Conservation (phyloP, 2,329 filamentous ascomycete species). For the Beauveria asiatica region DNA sequence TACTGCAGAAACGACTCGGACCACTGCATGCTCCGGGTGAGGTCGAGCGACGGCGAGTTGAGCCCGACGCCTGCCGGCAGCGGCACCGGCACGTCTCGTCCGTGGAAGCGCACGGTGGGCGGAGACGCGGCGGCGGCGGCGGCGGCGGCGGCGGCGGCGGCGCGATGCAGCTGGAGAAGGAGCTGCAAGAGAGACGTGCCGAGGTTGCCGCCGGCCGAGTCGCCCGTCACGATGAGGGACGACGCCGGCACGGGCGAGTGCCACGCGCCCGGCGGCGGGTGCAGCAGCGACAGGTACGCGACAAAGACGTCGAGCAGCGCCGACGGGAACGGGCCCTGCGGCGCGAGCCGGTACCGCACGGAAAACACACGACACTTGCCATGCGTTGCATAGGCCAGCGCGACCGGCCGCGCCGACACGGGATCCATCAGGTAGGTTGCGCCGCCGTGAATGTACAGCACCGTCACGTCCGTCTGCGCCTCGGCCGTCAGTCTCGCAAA, state of each 20-base stretch:
- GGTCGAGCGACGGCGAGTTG: constrained; percentile 57
- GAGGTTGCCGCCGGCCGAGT: constrained; percentile 59
- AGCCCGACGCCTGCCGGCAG: constrained; percentile 53
- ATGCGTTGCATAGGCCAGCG: not conserved
- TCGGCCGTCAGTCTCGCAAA: not conserved
- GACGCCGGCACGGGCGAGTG: constrained; percentile 50
- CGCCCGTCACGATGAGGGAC: constrained; percentile 58
- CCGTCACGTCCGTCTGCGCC: not conserved
- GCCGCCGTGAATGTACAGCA: constrained; percentile 10
- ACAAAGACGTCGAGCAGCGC: constrained; percentile 59
- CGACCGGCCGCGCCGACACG: not conserved
- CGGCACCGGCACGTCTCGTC: constrained; percentile 41
- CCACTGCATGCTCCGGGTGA: constrained; percentile 39
- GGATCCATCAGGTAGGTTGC: constrained; percentile 9
- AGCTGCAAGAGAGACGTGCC: constrained; percentile 53
- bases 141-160: not conserved
- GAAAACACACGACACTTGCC: constrained; percentile 2
- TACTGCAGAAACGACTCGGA: not conserved
- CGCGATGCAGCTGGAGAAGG: constrained; percentile 46
- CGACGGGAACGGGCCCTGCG: constrained; percentile 59
- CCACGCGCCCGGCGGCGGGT: constrained; percentile 53
- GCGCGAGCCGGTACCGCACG: constrained; percentile 43
- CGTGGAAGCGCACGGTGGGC: constrained; percentile 46
- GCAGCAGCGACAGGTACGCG: constrained; percentile 57
- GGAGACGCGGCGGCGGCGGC: not conserved